phyloP scores from a whole-genome alignment of 495 filamentous ascomycete genomes.

The Aspergillus panamensis region DNA sequence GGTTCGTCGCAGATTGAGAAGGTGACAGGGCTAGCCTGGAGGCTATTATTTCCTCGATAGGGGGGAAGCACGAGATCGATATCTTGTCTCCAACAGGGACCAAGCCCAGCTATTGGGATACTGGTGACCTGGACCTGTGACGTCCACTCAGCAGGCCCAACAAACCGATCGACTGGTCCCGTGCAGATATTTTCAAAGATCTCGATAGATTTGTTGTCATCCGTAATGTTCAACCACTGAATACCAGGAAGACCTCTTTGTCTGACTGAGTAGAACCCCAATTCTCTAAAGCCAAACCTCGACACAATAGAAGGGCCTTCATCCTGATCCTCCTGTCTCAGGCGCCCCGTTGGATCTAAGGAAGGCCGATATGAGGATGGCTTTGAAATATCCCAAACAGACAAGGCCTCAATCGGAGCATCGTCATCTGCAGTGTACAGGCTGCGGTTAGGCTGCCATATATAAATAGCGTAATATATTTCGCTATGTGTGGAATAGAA shows the following conservation, averaged over 20 bases:
- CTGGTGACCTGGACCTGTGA: conserved; percentile 48
- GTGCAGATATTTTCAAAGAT: conserved; percentile 49
- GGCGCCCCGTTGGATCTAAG: conserved; percentile 46
- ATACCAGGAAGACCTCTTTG: conserved; percentile 55
- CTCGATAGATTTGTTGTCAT: conserved; percentile 36
- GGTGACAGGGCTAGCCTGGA: conserved; percentile 28
- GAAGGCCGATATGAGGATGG: conserved; percentile 54
- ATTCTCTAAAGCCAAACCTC: conserved; percentile 52
- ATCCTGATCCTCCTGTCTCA: conserved; percentile 31
- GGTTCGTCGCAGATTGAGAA: conserved; percentile 22
- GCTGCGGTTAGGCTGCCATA: conserved; percentile 62
- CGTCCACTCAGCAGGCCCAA: conserved; percentile 33
- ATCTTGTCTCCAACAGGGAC: conserved; percentile 51
- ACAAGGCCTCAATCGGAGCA: conserved; percentile 58
- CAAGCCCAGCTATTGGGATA: conserved; percentile 51
- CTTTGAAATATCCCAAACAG: conserved; percentile 64
- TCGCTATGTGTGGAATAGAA: conserved; percentile 63
- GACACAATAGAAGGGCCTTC: conserved; percentile 51
- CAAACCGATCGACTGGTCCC: conserved; percentile 38
- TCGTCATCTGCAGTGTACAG: conserved; percentile 53
- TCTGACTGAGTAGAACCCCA: conserved; percentile 55
- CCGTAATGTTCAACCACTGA: conserved; percentile 52
- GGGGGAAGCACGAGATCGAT: conserved; percentile 41
- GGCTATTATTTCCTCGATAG: conserved; percentile 35
- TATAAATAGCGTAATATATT: conserved; percentile 63